Percentiles rank a stretch among this genome's conserved stretches.
Evolutionary conservation across 257 asterid genomes (phyloP).

Genomic region (Forsythia viridissima): DNA sequence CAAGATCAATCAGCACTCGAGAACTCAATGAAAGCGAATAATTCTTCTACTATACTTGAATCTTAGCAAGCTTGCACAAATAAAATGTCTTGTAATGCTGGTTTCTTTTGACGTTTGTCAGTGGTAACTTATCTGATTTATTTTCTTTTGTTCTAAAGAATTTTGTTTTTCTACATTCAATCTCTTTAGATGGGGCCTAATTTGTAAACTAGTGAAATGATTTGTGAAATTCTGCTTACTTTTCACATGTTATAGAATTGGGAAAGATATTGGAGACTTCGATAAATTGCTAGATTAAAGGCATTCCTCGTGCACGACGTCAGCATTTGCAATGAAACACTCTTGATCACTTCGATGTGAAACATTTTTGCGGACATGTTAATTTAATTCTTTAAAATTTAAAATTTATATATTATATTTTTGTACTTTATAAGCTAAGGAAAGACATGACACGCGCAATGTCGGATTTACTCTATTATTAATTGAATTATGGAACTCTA

Average conservation of each 20-base stretch:
- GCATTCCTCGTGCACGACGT: background rate
- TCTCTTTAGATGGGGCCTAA: background rate
- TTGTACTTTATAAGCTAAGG: too few species aligned
- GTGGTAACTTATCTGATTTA: conserved; percentile 1
- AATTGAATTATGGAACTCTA: too few species aligned
- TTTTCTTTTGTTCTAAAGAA: background rate
- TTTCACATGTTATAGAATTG: background rate
- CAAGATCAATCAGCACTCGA: conserved; percentile 23
- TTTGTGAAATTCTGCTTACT: background rate
- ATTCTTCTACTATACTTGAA: conserved; percentile 27
- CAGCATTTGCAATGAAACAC: too few species aligned
- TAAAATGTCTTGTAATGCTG: conserved; percentile 12
- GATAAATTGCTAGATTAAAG: background rate
- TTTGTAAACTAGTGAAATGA: conserved; percentile 9
- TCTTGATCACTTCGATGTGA: too few species aligned
- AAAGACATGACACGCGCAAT: too few species aligned
- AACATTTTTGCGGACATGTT: too few species aligned
- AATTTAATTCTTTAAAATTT: too few species aligned
- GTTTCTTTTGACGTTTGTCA: conserved; percentile 13
- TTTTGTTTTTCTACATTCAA: background rate
- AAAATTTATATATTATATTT: too few species aligned
- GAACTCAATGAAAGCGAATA: conserved; percentile 6
- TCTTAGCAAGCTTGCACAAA: conserved; percentile 26
- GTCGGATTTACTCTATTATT: too few species aligned
- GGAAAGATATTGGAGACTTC: background rate